These are phyloP conservation scores for Volutella citrinella DNA, from an alignment of 2,329 filamentous ascomycete species.

Conservation along the genomic window DNA sequence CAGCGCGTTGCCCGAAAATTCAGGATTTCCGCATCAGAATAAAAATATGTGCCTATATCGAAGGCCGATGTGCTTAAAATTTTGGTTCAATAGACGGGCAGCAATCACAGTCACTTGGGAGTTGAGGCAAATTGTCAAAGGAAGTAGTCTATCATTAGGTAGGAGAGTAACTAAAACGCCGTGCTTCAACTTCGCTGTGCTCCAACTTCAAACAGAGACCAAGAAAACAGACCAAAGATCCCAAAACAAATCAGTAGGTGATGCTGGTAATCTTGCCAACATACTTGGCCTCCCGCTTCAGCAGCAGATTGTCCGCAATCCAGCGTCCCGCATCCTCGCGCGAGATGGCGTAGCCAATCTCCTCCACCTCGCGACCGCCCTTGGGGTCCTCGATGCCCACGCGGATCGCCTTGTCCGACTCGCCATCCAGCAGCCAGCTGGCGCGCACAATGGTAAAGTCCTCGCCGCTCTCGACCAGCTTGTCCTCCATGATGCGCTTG, in stretches of 20 bases:
- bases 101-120: no score
- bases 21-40: no score
- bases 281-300: slow-evolving; percentile 23
- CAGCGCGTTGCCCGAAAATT: no score
- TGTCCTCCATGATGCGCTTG: slow-evolving; percentile 45
- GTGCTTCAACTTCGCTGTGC: no score
- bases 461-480: slow-evolving; percentile 26
- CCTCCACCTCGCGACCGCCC: slow-evolving; percentile 29
- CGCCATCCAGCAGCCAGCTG: slow-evolving; percentile 33
- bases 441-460: slow-evolving; percentile 37
- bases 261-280: slow-evolving; percentile 34
- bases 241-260: slow-evolving; percentile 27
- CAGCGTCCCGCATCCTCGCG: slow-evolving; percentile 46
- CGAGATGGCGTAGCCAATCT: slow-evolving; percentile 45
- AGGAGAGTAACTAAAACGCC: no score
- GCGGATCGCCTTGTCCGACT: slow-evolving; percentile 26
- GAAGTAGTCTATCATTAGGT: no score
- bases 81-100: no score
- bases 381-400: slow-evolving; percentile 39
- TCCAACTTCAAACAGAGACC: not conserved
- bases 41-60: no score
- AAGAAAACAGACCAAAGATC: not conserved
- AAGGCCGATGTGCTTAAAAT: no score
- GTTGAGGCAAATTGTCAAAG: no score
- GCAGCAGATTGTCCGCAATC: slow-evolving; percentile 40